Conservation (phyloP, 2,329 filamentous ascomycete genomes). For the Penicillium digitatum region DNA sequence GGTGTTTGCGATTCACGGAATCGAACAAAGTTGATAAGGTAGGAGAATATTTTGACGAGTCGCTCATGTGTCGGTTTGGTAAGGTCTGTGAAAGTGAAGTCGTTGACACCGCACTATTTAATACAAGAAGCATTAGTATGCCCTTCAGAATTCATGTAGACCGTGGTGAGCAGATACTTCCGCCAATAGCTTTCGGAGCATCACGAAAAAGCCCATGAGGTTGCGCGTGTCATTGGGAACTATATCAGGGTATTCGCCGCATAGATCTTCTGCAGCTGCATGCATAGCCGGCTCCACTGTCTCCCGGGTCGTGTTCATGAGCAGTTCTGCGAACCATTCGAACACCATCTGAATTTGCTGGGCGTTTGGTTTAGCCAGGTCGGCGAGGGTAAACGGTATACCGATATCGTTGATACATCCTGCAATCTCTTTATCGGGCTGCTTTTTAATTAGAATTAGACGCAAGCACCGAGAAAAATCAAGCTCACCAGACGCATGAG, state of each 20-base stretch:
- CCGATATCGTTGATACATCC: constrained; percentile 97
- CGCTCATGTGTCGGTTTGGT: constrained; percentile 87
- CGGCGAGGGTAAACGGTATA: constrained; percentile 77
- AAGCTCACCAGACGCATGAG: constrained; percentile 54
- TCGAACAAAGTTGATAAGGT: constrained; percentile 97
- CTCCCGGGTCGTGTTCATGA: constrained; percentile 90
- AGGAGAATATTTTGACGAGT: constrained; percentile 91
- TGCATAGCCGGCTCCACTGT: constrained; percentile 93
- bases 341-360: constrained; percentile 96
- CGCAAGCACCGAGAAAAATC: neutral
- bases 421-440: constrained; percentile 76
- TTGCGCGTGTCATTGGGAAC: constrained; percentile 84
- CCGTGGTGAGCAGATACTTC: constrained; percentile 46
- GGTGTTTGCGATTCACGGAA: constrained; percentile 90
- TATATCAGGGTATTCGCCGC: constrained; percentile 77
- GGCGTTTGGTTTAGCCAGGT: constrained; percentile 90
- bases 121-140: neutral
- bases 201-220: constrained; percentile 92
- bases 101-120: constrained; percentile 74
- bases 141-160: neutral
- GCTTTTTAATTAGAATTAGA: neutral
- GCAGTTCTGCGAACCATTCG: constrained; percentile 91
- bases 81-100: constrained; percentile 90
- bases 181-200: constrained; percentile 70
- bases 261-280: constrained; percentile 82